phyloP scores from a whole-genome alignment of 2,329 filamentous ascomycete species.

The Fusarium kyushuense region DNA sequence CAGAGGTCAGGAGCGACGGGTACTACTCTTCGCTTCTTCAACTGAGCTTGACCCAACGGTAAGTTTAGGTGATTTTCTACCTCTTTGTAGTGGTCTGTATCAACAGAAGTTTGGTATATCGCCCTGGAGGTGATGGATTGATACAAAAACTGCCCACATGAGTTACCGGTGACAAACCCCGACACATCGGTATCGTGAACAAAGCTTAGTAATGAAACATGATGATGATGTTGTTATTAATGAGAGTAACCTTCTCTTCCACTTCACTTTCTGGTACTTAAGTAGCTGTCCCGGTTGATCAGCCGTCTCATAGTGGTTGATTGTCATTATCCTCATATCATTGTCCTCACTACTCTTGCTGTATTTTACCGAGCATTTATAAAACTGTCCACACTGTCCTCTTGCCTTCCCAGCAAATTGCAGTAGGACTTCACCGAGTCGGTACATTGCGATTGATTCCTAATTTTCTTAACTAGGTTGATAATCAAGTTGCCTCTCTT shows the following conservation, averaged over 20 bases:
- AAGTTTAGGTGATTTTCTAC: background rate
- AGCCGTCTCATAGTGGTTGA: background rate
- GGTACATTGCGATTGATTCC: too few relatives aligned
- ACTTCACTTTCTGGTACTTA: too few relatives aligned
- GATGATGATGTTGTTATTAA: background rate
- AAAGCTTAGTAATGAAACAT: background rate
- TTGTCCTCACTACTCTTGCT: too few relatives aligned
- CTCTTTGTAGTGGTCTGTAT: background rate
- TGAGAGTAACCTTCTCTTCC: background rate
- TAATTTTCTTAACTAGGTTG: too few relatives aligned
- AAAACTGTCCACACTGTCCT: too few relatives aligned
- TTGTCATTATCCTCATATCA: background rate
- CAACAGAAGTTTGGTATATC: background rate
- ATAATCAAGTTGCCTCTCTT: too few relatives aligned
- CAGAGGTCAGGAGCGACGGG: background rate
- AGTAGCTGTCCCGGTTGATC: background rate
- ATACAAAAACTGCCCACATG: background rate
- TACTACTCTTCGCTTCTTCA: background rate
- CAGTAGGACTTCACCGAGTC: too few relatives aligned
- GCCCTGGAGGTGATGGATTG: background rate
- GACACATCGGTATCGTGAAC: background rate
- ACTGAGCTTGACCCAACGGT: background rate
- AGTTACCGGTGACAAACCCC: background rate
- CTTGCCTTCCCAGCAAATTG: too few relatives aligned
- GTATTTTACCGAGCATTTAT: too few relatives aligned